Conservation (phyloP, 192 early-diverging fungal species). For the Coemansia sp. region DNA sequence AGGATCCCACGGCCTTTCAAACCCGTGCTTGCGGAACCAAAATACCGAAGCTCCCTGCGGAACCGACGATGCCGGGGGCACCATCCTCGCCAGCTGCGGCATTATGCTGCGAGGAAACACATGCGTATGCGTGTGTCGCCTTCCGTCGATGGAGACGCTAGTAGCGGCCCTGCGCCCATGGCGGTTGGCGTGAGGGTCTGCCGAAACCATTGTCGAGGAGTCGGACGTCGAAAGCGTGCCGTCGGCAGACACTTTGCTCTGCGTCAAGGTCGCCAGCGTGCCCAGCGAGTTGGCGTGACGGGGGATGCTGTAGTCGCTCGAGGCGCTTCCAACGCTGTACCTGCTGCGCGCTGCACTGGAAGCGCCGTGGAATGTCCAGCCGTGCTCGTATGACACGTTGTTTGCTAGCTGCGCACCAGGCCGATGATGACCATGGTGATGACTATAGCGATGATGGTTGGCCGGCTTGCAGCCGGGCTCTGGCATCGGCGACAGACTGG, state of each 20-base stretch:
- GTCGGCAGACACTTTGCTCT: conserved; percentile 27
- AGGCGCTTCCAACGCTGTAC: not conserved
- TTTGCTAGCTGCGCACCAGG: not conserved
- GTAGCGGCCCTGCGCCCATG: not conserved
- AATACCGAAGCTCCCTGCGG: conserved; percentile 32
- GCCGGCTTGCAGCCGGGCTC: too few species aligned
- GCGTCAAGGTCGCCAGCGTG: conserved; percentile 1
- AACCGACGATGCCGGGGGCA: conserved; percentile 31
- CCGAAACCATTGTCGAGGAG: conserved; percentile 28
- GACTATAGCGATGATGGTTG: too few species aligned
- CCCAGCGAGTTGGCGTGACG: not conserved
- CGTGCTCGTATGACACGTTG: not conserved
- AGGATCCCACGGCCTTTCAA: conserved; percentile 48
- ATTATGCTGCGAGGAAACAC: conserved; percentile 4
- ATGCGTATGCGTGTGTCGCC: not conserved
- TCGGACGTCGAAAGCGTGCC: conserved; percentile 29
- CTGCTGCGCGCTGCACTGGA: not conserved
- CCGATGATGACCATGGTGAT: not conserved
- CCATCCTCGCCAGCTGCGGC: conserved; percentile 12
- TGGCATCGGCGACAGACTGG: too few species aligned
- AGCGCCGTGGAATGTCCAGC: not conserved
- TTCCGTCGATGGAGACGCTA: not conserved
- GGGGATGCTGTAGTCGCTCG: conserved; percentile 6
- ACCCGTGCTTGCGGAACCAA: conserved; percentile 48
- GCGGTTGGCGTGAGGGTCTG: conserved; percentile 11